Conservation (phyloP, 441 rosid genomes). For the Euphorbia schlechtendalii region DNA sequence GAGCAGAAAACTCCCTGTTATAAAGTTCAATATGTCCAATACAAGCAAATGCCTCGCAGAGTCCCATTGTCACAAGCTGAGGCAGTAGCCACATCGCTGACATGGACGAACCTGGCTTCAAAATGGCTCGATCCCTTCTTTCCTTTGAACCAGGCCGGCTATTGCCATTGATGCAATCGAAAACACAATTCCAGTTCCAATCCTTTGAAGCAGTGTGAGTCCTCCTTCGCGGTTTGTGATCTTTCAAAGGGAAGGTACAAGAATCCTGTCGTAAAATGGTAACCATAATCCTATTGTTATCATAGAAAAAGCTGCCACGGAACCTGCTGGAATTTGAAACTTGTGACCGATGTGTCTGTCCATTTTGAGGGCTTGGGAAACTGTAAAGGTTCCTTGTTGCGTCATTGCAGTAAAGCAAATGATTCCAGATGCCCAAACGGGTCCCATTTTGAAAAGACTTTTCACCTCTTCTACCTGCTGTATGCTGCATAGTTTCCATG, state of each 20-base stretch:
- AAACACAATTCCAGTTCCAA: slow-evolving; percentile 50
- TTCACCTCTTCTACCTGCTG: slow-evolving; percentile 66
- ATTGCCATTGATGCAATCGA: slow-evolving; percentile 46
- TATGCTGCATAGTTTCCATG: slow-evolving; percentile 48
- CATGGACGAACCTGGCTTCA: slow-evolving; percentile 33
- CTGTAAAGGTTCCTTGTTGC: slow-evolving; percentile 46
- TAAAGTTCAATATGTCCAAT: slow-evolving; percentile 65
- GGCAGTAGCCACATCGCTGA: slow-evolving; percentile 71
- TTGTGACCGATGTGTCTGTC: slow-evolving; percentile 53
- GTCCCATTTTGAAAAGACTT: slow-evolving; percentile 43
- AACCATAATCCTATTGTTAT: slow-evolving; percentile 61
- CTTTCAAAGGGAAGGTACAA: slow-evolving; percentile 46
- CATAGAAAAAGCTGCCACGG: slow-evolving; percentile 36
- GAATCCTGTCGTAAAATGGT: slow-evolving; percentile 59
- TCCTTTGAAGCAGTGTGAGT: slow-evolving; percentile 47
- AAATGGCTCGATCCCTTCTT: slow-evolving; percentile 36
- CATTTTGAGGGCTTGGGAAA: slow-evolving; percentile 56
- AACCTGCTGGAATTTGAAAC: slow-evolving; percentile 59
- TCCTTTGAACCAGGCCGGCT: slow-evolving; percentile 43
- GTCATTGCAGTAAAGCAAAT: slow-evolving; percentile 35
- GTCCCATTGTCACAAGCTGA: slow-evolving; percentile 57
- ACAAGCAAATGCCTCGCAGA: slow-evolving; percentile 56
- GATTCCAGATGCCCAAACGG: slow-evolving; percentile 50
- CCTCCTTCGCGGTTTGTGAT: slow-evolving; percentile 60
- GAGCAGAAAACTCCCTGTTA: slow-evolving; percentile 44